Conservation (phyloP, 2,329 filamentous ascomycete species). For the Alternaria incomplexa region DNA sequence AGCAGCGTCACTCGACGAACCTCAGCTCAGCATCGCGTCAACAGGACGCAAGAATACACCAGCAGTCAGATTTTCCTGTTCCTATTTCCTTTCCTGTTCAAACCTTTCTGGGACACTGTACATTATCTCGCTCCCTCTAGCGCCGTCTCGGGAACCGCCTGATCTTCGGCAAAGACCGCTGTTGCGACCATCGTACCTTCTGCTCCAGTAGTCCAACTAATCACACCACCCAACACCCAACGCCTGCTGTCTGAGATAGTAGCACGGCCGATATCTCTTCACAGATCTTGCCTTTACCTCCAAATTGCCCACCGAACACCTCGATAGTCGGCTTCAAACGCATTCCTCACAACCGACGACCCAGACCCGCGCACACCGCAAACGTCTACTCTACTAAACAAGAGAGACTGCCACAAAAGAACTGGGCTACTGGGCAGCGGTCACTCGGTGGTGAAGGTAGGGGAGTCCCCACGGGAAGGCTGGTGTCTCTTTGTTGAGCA, state of each 20-base stretch:
- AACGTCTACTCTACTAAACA: neutral
- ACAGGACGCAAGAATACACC: constrained; percentile 1
- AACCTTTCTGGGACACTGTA: neutral
- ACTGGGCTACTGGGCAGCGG: constrained; percentile 14
- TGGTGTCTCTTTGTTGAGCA: constrained; percentile 30
- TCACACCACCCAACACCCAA: neutral
- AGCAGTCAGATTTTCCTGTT: neutral
- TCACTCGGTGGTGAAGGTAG: constrained; percentile 16
- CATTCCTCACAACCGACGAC: neutral
- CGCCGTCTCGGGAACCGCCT: neutral
- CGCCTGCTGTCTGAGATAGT: neutral
- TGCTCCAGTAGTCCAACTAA: constrained; percentile 1
- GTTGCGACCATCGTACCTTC: constrained; percentile 1
- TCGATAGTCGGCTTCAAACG: neutral
- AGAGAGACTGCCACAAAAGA: neutral
- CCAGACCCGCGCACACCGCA: neutral
- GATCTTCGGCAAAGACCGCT: constrained; percentile 2
- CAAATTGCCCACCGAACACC: neutral
- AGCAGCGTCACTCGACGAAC: constrained; percentile 9
- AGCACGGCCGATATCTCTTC: neutral
- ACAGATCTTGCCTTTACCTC: neutral
- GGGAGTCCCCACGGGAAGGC: constrained; percentile 18
- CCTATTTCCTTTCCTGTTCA: neutral
- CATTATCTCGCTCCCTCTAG: neutral
- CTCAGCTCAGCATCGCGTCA: constrained; percentile 6